Base-by-base conservation (phyloP, 495 filamentous ascomycete species). In the Ascodesmis nigricans region DNA sequence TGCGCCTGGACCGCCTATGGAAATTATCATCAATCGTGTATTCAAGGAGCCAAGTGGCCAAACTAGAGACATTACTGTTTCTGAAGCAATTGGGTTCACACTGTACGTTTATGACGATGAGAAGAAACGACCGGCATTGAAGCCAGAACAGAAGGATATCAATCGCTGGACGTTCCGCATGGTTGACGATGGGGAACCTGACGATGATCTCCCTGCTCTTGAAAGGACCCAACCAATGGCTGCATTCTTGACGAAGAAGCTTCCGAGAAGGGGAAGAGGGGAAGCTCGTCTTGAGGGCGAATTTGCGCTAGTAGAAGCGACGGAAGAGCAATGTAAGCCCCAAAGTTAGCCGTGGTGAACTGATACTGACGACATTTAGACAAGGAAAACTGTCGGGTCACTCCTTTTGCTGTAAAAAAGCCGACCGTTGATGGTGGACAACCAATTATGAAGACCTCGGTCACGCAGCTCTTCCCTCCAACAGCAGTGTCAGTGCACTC, bases 131-230 rank as follows among this genome's bases (percentile, higher is more conserved):
- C 90, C 87, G 9, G 35, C 65, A 1, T 61, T 95, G 8, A 62
- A 68, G 1, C 58, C 60, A 11, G 64, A 69, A 19, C 77, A 80
- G 47, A 55, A 75, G 20, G 84, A 80, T 37, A 75, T 92, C 31
- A 95, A 95, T 46, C 68, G 71, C 48, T 99, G 87, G 84, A 75
- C 73, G 6, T 56, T 99, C 10, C 65, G 82, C 19, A 91, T 99
- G 78, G 78, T 93, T 5, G 87, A 99, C 43, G 78, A 83, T 46
- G 83, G 78, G 5, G 87, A 99, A 47, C 76, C 93, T 2, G 87
- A 99, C 44, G 80, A 79, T 45, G 87, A 99, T 50, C 95, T 99
- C 43, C 83, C 82, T 3, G 69, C 87, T 0, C 59, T 95, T 5
- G 70, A 72, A 36, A 66, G 87, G 26, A 81, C 68, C 17, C 73